phyloP scores from a whole-genome alignment of 2,329 filamentous ascomycete species.

The Nemania serpens region DNA sequence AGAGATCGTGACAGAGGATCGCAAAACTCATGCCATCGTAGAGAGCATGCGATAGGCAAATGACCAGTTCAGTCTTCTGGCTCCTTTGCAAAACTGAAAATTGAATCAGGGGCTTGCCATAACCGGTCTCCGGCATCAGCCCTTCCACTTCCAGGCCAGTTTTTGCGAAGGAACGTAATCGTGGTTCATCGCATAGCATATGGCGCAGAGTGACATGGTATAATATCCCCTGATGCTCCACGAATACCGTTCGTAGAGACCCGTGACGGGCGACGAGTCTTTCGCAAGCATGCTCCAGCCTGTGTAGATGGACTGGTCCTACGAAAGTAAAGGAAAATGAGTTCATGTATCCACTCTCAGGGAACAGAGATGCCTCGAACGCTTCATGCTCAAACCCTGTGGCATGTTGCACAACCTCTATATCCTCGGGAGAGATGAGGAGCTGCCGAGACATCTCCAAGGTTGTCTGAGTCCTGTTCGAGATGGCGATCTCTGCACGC shows the following conservation, averaged over 20 bases:
- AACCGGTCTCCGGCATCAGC: neutral
- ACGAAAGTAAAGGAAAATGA: neutral
- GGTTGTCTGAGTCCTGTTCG: no score
- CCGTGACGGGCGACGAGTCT: constrained; percentile 1
- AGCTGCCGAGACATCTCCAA: neutral
- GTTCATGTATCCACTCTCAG: neutral
- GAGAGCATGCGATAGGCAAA: neutral
- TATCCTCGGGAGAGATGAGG: neutral
- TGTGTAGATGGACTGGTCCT: neutral
- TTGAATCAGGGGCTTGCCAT: neutral
- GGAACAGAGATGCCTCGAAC: neutral
- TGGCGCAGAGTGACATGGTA: constrained; percentile 1
- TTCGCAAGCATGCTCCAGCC: neutral
- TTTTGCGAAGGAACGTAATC: neutral
- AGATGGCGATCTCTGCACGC: no score
- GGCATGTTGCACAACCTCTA: neutral
- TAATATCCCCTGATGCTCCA: neutral
- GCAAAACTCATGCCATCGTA: constrained; percentile 1
- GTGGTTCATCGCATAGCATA: neutral
- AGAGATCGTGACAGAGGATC: neutral
- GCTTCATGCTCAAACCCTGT: neutral
- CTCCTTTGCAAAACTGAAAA: neutral
- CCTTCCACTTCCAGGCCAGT: neutral
- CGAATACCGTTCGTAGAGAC: neutral
- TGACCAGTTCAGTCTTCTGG: neutral